Evolutionary conservation across 805 yeast genomes (phyloP), one percentile per base, ranked within the genome.

Genomic region (Ogataea wickerhamii): DNA sequence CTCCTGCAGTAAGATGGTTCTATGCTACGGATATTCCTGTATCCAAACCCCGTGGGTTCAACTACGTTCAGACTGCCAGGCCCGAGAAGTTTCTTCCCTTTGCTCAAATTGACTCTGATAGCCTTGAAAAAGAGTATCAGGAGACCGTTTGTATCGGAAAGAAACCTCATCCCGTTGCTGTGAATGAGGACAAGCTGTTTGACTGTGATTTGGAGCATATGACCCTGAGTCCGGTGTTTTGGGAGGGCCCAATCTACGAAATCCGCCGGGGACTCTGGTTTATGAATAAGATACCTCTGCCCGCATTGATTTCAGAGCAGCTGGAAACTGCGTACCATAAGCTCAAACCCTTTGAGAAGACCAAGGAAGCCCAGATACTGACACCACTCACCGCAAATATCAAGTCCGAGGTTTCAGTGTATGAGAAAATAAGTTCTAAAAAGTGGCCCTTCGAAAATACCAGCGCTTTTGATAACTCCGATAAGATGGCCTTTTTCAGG

Each of bases 181-280:
- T 91, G 1, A 81, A 81, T 53, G 95, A 87, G 51, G 98, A 89
- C 54, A 74, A 76, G 18, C 64, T 91, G 18, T 85, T 84, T 51
- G 76, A 78, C 51, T 96, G 87, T 4, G 78, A 87, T 51, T 43
- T 91, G 16, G 45, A 54, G 0, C 59, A 63, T 5, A 70, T 78
- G 60, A 70, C 69, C 34, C 58, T 89, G 51, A 47, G 62, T 3
- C 94, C 98, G 0, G 73, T 80, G 0, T 91, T 80, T 56, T 91
- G 97, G 97, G 79, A 77, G 6, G 97, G 97, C 1, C 93, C 96
- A 0, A 63, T 67, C 0, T 91, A 80, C 55, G 88, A 85, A 43
- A 82, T 91, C 1, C 68, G 96, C 32, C 65, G 97, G 38, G 96
- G 96, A 1, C 58, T 78, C 1, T 91, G 98, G 98, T 87, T 87